A percentile compares a stretch with the other conserved stretches of the same genome.
phyloP scores from a whole-genome alignment of 108 stramenopile species.

The Chaetoceros muelleri region DNA sequence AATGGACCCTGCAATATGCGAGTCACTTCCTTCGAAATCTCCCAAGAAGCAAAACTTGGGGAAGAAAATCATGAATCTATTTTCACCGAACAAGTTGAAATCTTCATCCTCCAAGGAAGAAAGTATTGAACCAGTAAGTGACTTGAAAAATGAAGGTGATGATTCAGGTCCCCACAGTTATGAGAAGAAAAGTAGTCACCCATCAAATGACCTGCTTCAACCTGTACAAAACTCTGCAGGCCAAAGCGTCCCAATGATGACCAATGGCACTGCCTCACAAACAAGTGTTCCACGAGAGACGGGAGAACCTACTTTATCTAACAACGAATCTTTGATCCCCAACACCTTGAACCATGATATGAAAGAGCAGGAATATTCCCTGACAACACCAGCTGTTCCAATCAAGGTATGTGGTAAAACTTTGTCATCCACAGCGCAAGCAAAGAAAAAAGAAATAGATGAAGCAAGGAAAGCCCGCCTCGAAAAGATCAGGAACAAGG shows the following conservation, averaged over 20 bases:
- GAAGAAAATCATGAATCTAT: background rate
- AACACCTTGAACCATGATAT: background rate
- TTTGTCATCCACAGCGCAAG: background rate
- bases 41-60: background rate
- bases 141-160: background rate
- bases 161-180: background rate
- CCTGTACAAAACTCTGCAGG: background rate
- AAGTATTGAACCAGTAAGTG: background rate
- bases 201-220: background rate
- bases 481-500: background rate
- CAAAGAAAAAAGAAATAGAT: background rate
- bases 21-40: background rate
- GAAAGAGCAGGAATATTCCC: background rate
- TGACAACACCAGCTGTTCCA: background rate
- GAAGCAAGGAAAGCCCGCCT: background rate
- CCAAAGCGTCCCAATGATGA: background rate
- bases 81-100: slow-evolving; percentile 1
- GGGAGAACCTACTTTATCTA: too few relatives aligned
- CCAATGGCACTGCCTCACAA: background rate
- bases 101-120: background rate
- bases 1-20: too few relatives aligned
- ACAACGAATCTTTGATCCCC: too few relatives aligned
- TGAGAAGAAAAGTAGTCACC: background rate
- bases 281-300: too few relatives aligned
- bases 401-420: background rate